Conservation (phyloP, 495 filamentous ascomycete species). For the Talaromyces nanjingensis region DNA sequence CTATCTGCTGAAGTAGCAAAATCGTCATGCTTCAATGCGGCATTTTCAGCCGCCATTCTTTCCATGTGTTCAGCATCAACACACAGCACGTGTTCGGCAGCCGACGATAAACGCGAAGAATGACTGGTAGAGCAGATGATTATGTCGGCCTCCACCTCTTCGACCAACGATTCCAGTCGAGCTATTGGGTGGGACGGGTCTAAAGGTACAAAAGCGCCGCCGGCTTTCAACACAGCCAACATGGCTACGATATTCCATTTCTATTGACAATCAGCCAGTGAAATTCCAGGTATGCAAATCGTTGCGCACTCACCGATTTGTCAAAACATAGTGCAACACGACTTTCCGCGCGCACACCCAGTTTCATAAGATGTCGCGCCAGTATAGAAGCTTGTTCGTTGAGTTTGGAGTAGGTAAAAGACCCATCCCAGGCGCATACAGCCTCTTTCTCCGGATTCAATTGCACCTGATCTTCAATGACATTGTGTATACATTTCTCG, state of each 20-base stretch:
- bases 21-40: too few relatives aligned
- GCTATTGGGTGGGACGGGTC: constrained; percentile 49
- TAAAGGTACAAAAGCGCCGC: constrained; percentile 52
- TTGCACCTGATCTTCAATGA: constrained; percentile 37
- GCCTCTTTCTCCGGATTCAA: constrained; percentile 35
- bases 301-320: constrained; percentile 38
- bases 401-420: constrained; percentile 48
- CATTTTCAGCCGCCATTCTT: constrained; percentile 11
- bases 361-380: constrained; percentile 35
- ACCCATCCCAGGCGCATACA: constrained; percentile 54
- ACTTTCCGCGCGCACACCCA: constrained; percentile 41
- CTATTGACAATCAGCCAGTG: constrained; percentile 13
- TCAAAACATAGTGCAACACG: constrained; percentile 51
- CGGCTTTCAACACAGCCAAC: constrained; percentile 53
- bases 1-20: constrained; percentile 15
- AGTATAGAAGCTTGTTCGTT: constrained; percentile 39
- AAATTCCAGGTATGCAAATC: background rate
- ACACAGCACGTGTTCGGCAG: constrained; percentile 28
- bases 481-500: constrained; percentile 45
- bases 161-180: constrained; percentile 39
- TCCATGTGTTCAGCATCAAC: constrained; percentile 27
- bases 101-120: constrained; percentile 18
- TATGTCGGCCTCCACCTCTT: constrained; percentile 33
- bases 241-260: constrained; percentile 51
- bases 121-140: constrained; percentile 46